Percentiles rank a stretch among this genome's conserved stretches.
Conservation (phyloP, 2,329 filamentous ascomycete species). For the Paecilomyces niveus region DNA sequence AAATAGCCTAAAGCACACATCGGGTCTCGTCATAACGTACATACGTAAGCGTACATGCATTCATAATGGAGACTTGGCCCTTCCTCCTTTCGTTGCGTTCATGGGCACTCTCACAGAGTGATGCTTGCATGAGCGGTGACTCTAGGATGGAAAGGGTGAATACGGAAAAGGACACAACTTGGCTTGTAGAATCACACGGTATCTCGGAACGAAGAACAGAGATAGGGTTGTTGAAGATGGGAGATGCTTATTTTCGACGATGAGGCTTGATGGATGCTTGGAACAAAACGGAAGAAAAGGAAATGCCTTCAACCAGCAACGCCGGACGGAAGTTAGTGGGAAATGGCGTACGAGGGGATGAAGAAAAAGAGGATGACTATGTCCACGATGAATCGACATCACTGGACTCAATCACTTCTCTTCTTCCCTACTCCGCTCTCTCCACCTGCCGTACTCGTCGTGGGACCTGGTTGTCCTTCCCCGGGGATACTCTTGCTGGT, state of each 20-base stretch:
- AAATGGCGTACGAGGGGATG: background rate
- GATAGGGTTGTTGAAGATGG: background rate
- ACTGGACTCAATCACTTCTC: conserved; percentile 6
- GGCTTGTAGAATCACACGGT: background rate
- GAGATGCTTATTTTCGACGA: background rate
- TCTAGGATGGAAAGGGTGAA: background rate
- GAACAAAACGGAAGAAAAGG: background rate
- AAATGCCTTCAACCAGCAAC: background rate
- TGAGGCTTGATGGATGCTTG: too few relatives aligned
- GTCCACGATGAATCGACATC: background rate
- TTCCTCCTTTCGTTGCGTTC: background rate
- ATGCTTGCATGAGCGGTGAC: background rate
- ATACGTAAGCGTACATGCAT: background rate
- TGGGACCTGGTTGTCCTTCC: background rate
- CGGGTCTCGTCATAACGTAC: background rate
- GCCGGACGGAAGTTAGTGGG: background rate
- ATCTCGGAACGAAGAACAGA: background rate
- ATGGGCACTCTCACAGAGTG: background rate
- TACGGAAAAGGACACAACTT: background rate
- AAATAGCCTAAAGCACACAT: background rate
- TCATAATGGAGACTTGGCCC: background rate
- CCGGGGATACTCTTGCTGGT: background rate
- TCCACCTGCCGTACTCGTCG: background rate
- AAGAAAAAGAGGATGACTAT: background rate
- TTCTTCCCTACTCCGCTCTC: conserved; percentile 5